Evolutionary conservation across 129 eudicot genomes (phyloP), one percentile per base, ranked within the genome.

Genomic region (Deinandra increscens): DNA sequence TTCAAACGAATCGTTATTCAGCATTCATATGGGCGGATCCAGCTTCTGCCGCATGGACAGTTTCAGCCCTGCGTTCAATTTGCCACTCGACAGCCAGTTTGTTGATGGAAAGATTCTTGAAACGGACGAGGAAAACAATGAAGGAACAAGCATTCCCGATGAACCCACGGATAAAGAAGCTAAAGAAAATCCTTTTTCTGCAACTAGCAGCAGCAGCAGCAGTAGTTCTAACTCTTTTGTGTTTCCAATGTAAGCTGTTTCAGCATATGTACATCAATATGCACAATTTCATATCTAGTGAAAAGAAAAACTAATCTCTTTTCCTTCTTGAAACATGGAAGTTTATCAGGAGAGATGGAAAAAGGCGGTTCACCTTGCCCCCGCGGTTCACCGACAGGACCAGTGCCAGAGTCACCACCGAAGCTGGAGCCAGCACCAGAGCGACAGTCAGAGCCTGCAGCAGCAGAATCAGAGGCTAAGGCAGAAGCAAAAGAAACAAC

Each of bases 231-330:
- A 19, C 60, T 53, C 31, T 50, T 50, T 53, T 11, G 60, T 53
- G 60, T 53, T 53, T 53, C 60, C 60, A 53, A 53, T 53, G 60
- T 53, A 53, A 53, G 60, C 6, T 53, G 33, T 53, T 53, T 53
- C 60, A 9, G 31, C 31, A 26, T 26, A 26, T 26, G 31, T 26
- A 26, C 31, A 26, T 26, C 31, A 26, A 26, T 26, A 26, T 26
- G 31, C 31, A 26, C 31, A 26, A 26, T 26, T 26, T 26, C 31
- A 26, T 26, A 26, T 26, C 58, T 18, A 50, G 58, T 50, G 15
- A 50, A 50, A 18, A n/a, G n/a, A n/a, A n/a, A 18, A 18, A 9
- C 18, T 6, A 50, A 6, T 2, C 3, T 18, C 2, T 50, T 50
- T 50, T 50, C 18, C 58, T 7, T 17, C 58, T 50, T 5, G 9